These are phyloP conservation scores for Aspergillus pseudoterreus DNA, from an alignment of 2,329 filamentous ascomycete species.

Conservation along the genomic window DNA sequence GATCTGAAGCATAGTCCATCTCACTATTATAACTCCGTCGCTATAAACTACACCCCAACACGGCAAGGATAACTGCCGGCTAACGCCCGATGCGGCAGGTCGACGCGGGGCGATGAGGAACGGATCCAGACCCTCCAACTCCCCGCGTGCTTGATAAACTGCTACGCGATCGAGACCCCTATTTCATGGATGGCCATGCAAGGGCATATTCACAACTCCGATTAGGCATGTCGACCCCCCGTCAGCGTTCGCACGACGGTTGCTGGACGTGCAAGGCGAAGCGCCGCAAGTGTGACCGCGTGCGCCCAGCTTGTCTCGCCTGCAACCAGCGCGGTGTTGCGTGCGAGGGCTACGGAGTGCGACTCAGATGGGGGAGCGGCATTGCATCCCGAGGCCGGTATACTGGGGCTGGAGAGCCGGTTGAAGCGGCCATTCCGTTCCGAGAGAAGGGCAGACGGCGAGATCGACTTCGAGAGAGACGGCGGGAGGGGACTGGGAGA, in stretches of 20 bases:
- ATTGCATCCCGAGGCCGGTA: constrained; percentile 31
- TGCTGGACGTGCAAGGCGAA: constrained; percentile 31
- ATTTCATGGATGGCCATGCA: too few species aligned
- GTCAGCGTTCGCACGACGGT: constrained; percentile 21
- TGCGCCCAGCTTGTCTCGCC: constrained; percentile 21
- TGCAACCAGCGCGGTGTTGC: constrained; percentile 20
- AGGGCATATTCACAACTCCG: neutral
- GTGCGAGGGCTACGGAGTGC: constrained; percentile 30
- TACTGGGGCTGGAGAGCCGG: constrained; percentile 26
- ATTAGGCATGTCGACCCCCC: constrained; percentile 26
- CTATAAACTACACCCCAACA: too few species aligned
- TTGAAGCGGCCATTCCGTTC: constrained; percentile 19
- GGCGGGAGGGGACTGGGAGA: neutral
- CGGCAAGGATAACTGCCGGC: neutral
- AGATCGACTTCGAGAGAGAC: constrained; percentile 20
- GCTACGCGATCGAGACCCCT: too few species aligned
- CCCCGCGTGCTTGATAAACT: neutral
- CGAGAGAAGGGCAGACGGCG: constrained; percentile 23
- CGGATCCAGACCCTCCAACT: too few species aligned
- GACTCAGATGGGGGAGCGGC: constrained; percentile 27
- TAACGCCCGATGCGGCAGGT: constrained; percentile 14
- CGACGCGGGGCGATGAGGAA: constrained; percentile 5
- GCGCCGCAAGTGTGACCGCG: constrained; percentile 26
- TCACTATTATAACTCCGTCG: too few species aligned
- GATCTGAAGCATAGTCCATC: too few species aligned